phyloP scores from a whole-genome alignment of 805 yeast species.

The Nakazawaea ernobii region DNA sequence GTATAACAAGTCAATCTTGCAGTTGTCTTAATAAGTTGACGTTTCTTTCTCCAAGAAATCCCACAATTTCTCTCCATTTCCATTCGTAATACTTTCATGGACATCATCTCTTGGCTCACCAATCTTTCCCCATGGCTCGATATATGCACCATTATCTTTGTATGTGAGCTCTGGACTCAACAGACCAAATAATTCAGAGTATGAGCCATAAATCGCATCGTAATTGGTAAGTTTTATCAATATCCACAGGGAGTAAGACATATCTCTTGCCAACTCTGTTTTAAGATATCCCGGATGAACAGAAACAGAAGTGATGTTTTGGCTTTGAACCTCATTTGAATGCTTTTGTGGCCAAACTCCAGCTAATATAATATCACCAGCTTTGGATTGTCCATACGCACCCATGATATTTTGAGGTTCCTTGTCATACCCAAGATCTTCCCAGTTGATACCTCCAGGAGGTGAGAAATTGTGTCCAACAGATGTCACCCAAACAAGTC shows the following conservation, averaged over 20 bases:
- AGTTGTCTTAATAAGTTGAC: no score
- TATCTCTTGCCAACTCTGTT: conserved; percentile 28
- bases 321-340: conserved; percentile 17
- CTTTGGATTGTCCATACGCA: conserved; percentile 39
- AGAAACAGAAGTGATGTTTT: conserved; percentile 25
- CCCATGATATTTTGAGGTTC: background rate
- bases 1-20: no score
- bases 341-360: conserved; percentile 28
- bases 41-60: conserved; percentile 24
- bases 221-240: background rate
- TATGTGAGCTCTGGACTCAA: conserved; percentile 31
- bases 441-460: conserved; percentile 5
- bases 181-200: conserved; percentile 37
- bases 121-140: conserved; percentile 36
- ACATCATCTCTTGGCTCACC: conserved; percentile 32
- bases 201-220: conserved; percentile 32
- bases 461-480: conserved; percentile 1
- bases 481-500: conserved; percentile 4
- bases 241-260: background rate
- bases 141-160: conserved; percentile 28
- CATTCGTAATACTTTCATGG: conserved; percentile 23
- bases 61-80: conserved; percentile 28
- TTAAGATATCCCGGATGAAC: conserved; percentile 36
- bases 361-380: conserved; percentile 31
- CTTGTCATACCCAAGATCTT: conserved; percentile 1